These are phyloP conservation scores for Mycena chlorophos DNA, from an alignment of 768 basidiomycete species.

Conservation along the genomic window DNA sequence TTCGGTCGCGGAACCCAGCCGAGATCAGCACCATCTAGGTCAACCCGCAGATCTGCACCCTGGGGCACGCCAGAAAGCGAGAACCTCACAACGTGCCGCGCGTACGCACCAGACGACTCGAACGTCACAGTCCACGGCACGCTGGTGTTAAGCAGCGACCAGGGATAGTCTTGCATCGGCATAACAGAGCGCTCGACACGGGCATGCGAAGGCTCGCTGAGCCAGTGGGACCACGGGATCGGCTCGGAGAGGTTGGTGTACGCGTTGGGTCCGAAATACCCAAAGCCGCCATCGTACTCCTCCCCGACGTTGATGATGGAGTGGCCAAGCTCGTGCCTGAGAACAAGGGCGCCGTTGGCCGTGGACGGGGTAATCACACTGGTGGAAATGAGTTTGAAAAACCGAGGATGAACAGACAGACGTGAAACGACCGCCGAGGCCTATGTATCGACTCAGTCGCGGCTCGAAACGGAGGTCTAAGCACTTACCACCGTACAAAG, in stretches of 20 bases:
- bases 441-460: conserved; percentile 24
- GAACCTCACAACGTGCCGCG: conserved; percentile 62
- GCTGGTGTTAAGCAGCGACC: conserved; percentile 67
- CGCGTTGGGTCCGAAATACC: conserved; percentile 72
- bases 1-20: conserved; percentile 55
- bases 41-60: conserved; percentile 51
- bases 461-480: neutral
- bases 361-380: conserved; percentile 77
- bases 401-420: conserved; percentile 34
- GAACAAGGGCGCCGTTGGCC: conserved; percentile 71
- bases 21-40: conserved; percentile 61
- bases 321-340: conserved; percentile 80
- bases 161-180: conserved; percentile 75
- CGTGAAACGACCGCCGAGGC: conserved; percentile 79
- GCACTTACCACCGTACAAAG: conserved; percentile 68
- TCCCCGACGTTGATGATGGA: conserved; percentile 58
- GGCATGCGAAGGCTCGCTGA: conserved; percentile 39
- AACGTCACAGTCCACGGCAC: conserved; percentile 62
- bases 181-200: conserved; percentile 70
- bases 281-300: conserved; percentile 73
- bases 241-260: conserved; percentile 41
- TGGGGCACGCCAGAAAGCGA: conserved; percentile 71
- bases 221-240: conserved; percentile 74
- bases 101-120: conserved; percentile 61
- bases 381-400: conserved; percentile 4